phyloP scores from a whole-genome alignment of 169 alveolate genomes.

The Plasmodium chabaudi region DNA sequence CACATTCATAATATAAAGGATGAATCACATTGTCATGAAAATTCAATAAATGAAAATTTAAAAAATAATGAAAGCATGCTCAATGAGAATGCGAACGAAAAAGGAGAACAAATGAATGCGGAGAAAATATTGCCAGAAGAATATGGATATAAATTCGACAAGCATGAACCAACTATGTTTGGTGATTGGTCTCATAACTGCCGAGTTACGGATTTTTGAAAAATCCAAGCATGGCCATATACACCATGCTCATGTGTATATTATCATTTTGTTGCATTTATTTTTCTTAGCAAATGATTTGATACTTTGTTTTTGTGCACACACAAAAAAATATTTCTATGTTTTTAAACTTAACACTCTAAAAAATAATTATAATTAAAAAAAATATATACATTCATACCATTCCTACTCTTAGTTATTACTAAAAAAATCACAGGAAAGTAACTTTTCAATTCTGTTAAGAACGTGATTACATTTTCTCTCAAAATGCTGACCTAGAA shows the following conservation, averaged over 20 bases:
- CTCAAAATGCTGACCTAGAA: slow-evolving; percentile 32
- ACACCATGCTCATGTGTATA: not conserved
- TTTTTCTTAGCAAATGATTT: not conserved
- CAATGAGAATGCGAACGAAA: slow-evolving; percentile 6
- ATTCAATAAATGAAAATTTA: not conserved
- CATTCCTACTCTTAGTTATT: too few species aligned
- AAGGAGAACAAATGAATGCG: slow-evolving; percentile 1
- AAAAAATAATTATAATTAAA: not conserved
- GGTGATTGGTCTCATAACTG: slow-evolving; percentile 89
- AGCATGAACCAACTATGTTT: slow-evolving; percentile 88
- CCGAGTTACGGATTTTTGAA: slow-evolving; percentile 85
- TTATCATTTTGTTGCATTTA: not conserved
- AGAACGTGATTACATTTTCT: slow-evolving; percentile 55
- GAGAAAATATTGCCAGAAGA: slow-evolving; percentile 54
- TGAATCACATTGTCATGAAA: not conserved
- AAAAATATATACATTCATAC: not conserved
- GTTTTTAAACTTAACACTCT: not conserved
- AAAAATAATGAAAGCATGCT: not conserved
- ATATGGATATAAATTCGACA: slow-evolving; percentile 81
- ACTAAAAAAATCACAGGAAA: slow-evolving; percentile 43
- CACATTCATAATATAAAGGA: not conserved
- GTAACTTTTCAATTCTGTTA: slow-evolving; percentile 56
- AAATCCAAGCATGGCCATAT: not conserved
- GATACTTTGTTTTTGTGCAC: not conserved
- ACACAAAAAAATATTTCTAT: not conserved